Base-by-base conservation (phyloP, 2,329 filamentous ascomycete species). In the Apiospora pterosperma region DNA sequence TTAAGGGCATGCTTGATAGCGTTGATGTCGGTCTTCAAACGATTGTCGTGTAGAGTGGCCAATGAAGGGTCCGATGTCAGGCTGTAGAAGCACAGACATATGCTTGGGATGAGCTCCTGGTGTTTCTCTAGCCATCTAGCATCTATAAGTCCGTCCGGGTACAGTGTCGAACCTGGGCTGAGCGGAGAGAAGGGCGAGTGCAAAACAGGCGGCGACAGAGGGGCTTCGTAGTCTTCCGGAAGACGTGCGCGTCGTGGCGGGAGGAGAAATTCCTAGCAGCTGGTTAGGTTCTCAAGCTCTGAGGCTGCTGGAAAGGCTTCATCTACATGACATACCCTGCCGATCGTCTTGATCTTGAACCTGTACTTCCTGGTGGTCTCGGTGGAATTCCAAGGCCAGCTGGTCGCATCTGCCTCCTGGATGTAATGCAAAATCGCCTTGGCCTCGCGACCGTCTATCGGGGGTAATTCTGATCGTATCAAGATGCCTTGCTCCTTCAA, bases 181-280 rank as follows among this genome's bases (percentile, higher is more conserved):
- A 98, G 83, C 0, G 95, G 96, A 2, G 96, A 98, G 69, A 97
- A 88, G 1, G 94, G 92, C 14, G 96, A 98, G 77, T 98, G 95
- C 5, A 97, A 80, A n/a, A 88, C 81, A 65, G 84, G 79, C 21
- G 82, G 78, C 28, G 81, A 76, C 41, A 79, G 76, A 62, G 83
- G 78, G 4, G 78, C 72, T 61, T 85, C 82, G 71, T 84, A 78
- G 63, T 84, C 79, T 59, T 83, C 81, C 21, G 83, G 85, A 59
- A 86, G 78, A 66, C 78, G 80, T 39, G 85, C 85, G 70, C 83
- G 84, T 67, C 87, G 84, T 42, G 85, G 82, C 14, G 89, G 87
- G 65, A 85, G 84, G 73, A 82, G 74, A 68, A 86, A 81, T 41
- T 84, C 82, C 85, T 88, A 73, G 11, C 36, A 41, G 62, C 68